Evolutionary conservation across 345 rosid genomes (phyloP).

Genomic region (Isatis tinctoria): DNA sequence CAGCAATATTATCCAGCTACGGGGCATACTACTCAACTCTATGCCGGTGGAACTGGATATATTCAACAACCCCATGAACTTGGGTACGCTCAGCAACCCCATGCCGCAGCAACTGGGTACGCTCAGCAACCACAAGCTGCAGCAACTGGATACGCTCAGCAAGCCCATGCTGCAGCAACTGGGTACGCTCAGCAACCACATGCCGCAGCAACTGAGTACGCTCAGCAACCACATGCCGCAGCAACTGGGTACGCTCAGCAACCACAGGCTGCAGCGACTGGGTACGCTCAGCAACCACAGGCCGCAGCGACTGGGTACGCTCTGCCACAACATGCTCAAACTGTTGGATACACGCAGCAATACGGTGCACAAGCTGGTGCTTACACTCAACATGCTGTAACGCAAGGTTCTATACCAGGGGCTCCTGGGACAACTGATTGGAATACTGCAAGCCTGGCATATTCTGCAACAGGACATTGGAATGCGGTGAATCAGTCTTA

Average conservation of each 20-base stretch:
- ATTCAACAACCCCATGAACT: not conserved
- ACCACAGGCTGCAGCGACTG: not conserved
- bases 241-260: not conserved
- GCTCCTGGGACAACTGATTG: constrained; percentile 11
- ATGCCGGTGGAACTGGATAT: constrained; percentile 21
- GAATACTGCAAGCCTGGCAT: constrained; percentile 28
- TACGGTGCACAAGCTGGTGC: constrained; percentile 14
- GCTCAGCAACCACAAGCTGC: constrained; percentile 3
- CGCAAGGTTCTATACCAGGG: constrained; percentile 19
- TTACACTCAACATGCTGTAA: constrained; percentile 17
- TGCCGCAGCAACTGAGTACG: not conserved
- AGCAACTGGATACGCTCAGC: constrained; percentile 6
- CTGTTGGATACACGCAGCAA: not conserved
- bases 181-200: constrained; percentile 1
- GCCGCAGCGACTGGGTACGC: not conserved
- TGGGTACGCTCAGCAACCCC: not conserved
- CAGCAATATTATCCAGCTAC: constrained; percentile 19
- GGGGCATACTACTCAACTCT: constrained; percentile 8
- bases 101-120: constrained; percentile 5
- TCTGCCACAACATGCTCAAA: not conserved
- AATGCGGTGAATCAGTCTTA: constrained; percentile 21
- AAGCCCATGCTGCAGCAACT: not conserved
- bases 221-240: constrained; percentile 1
- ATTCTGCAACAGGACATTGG: constrained; percentile 27
- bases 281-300: not conserved